A percentile compares a stretch with the other conserved stretches of the same genome.
phyloP scores from a whole-genome alignment of 202 grass and related monocot genomes.

The Alloteropsis angusta region DNA sequence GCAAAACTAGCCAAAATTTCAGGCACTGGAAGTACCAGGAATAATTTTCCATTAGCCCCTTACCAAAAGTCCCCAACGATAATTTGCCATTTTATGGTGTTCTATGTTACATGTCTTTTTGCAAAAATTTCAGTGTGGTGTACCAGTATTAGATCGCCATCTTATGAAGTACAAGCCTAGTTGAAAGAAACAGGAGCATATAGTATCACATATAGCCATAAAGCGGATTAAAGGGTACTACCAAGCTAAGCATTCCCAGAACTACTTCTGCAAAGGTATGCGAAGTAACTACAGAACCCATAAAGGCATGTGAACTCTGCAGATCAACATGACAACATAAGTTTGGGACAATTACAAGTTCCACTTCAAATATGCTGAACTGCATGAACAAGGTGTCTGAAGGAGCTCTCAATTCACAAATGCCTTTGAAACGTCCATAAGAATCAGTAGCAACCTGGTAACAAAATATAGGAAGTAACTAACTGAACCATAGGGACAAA shows the following conservation, averaged over 20 bases:
- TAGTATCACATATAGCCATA: neutral
- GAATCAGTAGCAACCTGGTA: constrained; percentile 37
- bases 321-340: constrained; percentile 35
- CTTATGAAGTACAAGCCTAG: neutral
- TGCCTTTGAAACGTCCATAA: constrained; percentile 25
- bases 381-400: constrained; percentile 30
- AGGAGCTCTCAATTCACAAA: constrained; percentile 17
- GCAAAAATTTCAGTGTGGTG: neutral
- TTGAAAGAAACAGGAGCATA: neutral
- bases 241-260: constrained; percentile 32
- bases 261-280: neutral
- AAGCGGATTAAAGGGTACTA: neutral
- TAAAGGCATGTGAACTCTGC: constrained; percentile 34
- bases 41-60: neutral
- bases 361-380: constrained; percentile 33
- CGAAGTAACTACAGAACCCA: neutral
- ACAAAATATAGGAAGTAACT: neutral
- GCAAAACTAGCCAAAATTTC: neutral
- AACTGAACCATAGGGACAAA: neutral
- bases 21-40: neutral
- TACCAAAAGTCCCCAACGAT: neutral
- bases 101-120: neutral
- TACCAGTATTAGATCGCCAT: neutral
- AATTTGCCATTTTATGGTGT: neutral
- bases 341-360: constrained; percentile 21